phyloP scores from a whole-genome alignment of 176 grass and related monocot genomes.

The Carex kokanica region DNA sequence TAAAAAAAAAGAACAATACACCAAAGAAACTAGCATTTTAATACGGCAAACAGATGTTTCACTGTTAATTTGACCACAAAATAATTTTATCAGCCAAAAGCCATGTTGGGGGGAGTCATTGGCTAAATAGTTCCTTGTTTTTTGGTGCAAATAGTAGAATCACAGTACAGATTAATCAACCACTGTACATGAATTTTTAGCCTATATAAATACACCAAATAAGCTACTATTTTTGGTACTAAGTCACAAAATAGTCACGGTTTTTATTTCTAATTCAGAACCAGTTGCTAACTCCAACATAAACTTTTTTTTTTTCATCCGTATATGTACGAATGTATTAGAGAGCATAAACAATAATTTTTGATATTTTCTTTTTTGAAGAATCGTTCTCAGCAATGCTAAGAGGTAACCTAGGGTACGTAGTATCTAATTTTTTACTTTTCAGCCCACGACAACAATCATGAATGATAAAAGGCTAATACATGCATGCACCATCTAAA shows the following conservation, averaged over 20 bases:
- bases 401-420: not conserved
- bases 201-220: not conserved
- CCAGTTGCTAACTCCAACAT: not conserved
- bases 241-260: not conserved
- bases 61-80: not conserved
- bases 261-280: not conserved
- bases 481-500: not conserved
- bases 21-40: not conserved
- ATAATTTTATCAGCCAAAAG: not conserved
- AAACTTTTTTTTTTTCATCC: not conserved
- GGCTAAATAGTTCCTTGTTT: not conserved
- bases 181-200: not conserved
- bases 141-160: not conserved
- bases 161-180: not conserved
- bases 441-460: not conserved
- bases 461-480: constrained; percentile 20
- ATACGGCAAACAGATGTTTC: not conserved
- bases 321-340: not conserved
- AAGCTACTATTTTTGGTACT: not conserved
- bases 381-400: not conserved
- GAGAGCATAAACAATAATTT: not conserved
- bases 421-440: not conserved
- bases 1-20: no score
- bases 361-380: not conserved
- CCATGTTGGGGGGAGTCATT: not conserved